A percentile compares a stretch with the other conserved stretches of the same genome.
Conservation (phyloP, 495 filamentous ascomycete species). For the Penicillium psychrofluorescens region DNA sequence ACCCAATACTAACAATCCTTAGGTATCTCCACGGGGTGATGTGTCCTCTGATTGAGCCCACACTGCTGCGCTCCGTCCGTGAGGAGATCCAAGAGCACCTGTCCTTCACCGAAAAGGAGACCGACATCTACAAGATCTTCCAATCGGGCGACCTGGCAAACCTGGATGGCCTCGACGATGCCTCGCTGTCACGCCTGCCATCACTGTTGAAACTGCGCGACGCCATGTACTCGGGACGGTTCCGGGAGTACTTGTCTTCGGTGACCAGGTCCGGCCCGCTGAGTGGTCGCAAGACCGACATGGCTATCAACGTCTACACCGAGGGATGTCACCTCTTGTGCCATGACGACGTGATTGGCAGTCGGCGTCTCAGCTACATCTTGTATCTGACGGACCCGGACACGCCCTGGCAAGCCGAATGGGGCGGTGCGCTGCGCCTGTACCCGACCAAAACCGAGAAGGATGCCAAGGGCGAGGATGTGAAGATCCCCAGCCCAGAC, state of each 20-base stretch:
- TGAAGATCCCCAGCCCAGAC: constrained; percentile 70
- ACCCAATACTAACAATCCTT: constrained; percentile 4
- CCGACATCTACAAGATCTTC: constrained; percentile 99
- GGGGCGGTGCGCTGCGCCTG: constrained; percentile 87
- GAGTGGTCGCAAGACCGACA: constrained; percentile 93
- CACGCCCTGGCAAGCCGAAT: constrained; percentile 80
- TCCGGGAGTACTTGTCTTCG: constrained; percentile 78
- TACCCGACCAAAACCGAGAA: constrained; percentile 71
- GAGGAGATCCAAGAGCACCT: constrained; percentile 82
- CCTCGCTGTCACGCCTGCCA: constrained; percentile 73
- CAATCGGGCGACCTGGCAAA: constrained; percentile 97
- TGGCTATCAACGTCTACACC: constrained; percentile 98
- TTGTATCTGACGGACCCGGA: constrained; percentile 94
- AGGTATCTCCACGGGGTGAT: constrained; percentile 92
- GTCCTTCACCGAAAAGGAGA: constrained; percentile 96
- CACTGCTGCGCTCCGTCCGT: constrained; percentile 79
- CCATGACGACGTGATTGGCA: constrained; percentile 98
- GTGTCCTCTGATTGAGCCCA: constrained; percentile 63
- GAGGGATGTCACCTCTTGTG: constrained; percentile 93
- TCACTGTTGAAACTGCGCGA: constrained; percentile 82
- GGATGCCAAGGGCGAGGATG: constrained; percentile 56
- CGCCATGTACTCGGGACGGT: constrained; percentile 82
- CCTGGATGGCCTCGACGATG: constrained; percentile 82
- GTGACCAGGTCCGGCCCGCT: constrained; percentile 80
- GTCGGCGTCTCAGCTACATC: constrained; percentile 88